Conservation (phyloP, 1,284 basidiomycete species). For the Vanrija sp. region DNA sequence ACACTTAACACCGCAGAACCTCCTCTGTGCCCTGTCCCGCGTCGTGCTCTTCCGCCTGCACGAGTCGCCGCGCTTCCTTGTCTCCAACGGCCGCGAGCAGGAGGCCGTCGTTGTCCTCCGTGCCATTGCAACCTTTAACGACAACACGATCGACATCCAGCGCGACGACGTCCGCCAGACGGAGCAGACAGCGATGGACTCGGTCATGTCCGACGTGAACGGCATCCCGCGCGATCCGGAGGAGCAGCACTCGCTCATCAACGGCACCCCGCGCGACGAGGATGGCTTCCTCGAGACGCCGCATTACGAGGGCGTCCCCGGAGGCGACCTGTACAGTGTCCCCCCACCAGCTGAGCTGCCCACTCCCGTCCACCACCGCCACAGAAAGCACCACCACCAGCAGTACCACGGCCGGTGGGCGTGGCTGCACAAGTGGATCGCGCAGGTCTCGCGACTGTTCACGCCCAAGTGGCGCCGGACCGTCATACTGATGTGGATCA, state of each 20-base stretch:
- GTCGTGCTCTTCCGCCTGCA: constrained; percentile 85
- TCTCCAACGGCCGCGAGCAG: constrained; percentile 71
- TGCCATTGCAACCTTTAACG: constrained; percentile 80
- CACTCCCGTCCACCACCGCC: background rate
- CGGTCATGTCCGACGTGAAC: background rate
- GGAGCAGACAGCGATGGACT: background rate
- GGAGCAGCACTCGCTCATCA: constrained; percentile 7
- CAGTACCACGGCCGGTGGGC: background rate
- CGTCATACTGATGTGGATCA: constrained; percentile 76
- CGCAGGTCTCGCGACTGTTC: constrained; percentile 71
- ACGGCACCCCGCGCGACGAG: too few species aligned
- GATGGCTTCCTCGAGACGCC: too few species aligned
- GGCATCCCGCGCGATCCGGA: background rate
- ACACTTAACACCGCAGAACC: constrained; percentile 57
- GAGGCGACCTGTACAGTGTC: too few species aligned
- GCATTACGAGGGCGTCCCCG: too few species aligned
- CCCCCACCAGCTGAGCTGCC: too few species aligned
- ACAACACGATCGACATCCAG: constrained; percentile 61
- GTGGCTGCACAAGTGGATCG: constrained; percentile 55
- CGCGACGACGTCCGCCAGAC: constrained; percentile 60
- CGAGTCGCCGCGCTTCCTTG: constrained; percentile 88
- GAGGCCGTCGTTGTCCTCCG: constrained; percentile 78
- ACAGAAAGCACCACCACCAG: background rate
- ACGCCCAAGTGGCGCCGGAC: constrained; percentile 75
- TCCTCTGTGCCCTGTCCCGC: constrained; percentile 78